Conservation (phyloP, 768 basidiomycete genomes). For the Calocera cornea region DNA sequence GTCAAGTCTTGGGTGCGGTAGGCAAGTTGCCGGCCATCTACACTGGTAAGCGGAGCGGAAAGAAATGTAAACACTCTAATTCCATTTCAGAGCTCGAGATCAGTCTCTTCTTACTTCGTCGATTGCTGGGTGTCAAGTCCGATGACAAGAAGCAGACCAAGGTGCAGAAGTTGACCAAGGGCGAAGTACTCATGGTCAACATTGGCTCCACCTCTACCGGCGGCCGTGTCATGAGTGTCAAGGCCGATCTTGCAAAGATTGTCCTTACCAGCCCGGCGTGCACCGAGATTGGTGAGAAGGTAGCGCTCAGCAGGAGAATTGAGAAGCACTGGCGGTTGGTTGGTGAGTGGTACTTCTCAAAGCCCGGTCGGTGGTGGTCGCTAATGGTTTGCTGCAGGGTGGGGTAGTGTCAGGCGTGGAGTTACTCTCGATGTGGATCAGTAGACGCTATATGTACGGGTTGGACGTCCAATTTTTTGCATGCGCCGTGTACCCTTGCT, state of each 20-base stretch:
- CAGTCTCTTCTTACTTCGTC: slow-evolving; percentile 84
- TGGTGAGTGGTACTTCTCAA: slow-evolving; percentile 38
- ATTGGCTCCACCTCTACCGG: slow-evolving; percentile 97
- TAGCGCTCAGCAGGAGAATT: slow-evolving; percentile 83
- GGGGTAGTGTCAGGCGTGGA: slow-evolving; percentile 75
- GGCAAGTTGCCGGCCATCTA: slow-evolving; percentile 91
- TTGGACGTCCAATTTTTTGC: neutral
- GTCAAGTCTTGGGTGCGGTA: slow-evolving; percentile 89
- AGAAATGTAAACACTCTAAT: neutral
- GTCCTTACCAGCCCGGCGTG: slow-evolving; percentile 89
- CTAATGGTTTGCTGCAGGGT: slow-evolving; percentile 26
- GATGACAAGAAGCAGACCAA: slow-evolving; percentile 99
- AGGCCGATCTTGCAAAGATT: slow-evolving; percentile 89
- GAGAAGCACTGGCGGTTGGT: slow-evolving; percentile 98
- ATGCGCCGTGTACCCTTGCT: neutral
- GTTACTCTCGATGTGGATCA: slow-evolving; percentile 47
- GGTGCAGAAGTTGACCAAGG: slow-evolving; percentile 75
- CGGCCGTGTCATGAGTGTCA: slow-evolving; percentile 85
- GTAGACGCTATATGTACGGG: slow-evolving; percentile 1
- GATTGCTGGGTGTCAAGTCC: slow-evolving; percentile 93
- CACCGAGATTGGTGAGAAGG: slow-evolving; percentile 95
- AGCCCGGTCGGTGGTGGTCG: neutral
- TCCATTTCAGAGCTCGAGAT: slow-evolving; percentile 63
- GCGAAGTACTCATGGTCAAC: slow-evolving; percentile 89
- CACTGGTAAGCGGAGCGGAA: slow-evolving; percentile 41